These are phyloP conservation scores for Iris pallida DNA, from an alignment of 116 monocot species.

Conservation along the genomic window DNA sequence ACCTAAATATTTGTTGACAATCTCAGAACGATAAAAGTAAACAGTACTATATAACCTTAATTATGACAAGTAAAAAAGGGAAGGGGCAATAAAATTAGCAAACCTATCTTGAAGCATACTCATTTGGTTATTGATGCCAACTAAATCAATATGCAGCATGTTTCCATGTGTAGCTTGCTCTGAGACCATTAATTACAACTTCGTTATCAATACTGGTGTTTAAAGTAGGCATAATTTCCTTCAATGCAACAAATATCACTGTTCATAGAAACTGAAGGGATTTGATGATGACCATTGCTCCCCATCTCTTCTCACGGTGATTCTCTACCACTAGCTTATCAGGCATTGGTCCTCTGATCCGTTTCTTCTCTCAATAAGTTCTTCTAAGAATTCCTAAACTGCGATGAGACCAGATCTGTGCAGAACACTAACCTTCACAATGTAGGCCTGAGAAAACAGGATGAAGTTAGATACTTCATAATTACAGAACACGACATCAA, in stretches of 20 bases:
- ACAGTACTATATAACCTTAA: not conserved
- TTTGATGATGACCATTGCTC: constrained; percentile 91
- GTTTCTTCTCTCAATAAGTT: constrained; percentile 74
- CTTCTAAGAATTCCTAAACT: constrained; percentile 93
- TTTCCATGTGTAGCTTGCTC: constrained; percentile 50
- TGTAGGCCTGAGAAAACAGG: constrained; percentile 59
- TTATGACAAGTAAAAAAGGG: not conserved
- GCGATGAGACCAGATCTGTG: constrained; percentile 88
- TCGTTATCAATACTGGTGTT: constrained; percentile 15
- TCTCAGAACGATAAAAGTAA: not conserved
- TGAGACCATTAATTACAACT: constrained; percentile 18
- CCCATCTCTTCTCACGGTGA: constrained; percentile 72
- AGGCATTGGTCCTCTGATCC: constrained; percentile 23
- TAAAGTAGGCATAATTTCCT: constrained; percentile 51
- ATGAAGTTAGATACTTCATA: constrained; percentile 10
- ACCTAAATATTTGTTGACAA: not conserved
- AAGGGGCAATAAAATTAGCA: not conserved
- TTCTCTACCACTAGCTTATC: constrained; percentile 51
- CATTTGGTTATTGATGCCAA: constrained; percentile 98
- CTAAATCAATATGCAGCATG: constrained; percentile 92
- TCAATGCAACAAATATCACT: constrained; percentile 71
- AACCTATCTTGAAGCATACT: constrained; percentile 97
- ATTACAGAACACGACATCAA: too few species aligned
- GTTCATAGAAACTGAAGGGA: constrained; percentile 77
- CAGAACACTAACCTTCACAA: constrained; percentile 89